Evolutionary conservation across 192 early-diverging fungal species (phyloP).

Genomic region (Backusella luteola): DNA sequence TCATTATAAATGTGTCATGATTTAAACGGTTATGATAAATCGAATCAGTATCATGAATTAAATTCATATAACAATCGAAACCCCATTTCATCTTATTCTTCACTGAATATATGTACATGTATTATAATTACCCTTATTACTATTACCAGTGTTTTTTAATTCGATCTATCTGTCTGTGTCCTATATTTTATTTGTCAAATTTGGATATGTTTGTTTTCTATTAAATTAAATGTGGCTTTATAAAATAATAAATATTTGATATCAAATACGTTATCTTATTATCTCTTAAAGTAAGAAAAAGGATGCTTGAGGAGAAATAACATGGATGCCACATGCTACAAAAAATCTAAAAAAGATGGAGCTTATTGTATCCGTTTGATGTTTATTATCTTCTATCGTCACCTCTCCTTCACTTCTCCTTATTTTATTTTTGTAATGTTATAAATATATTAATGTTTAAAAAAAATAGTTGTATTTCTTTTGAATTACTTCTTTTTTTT

Average conservation of each 20-base stretch:
- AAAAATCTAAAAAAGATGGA: background rate
- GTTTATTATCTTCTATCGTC: slow-evolving; percentile 1
- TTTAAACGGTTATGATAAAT: background rate
- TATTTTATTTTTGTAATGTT: slow-evolving; percentile 1
- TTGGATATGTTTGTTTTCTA: background rate
- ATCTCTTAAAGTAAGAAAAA: background rate
- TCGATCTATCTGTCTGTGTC: background rate
- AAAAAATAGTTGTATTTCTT: background rate
- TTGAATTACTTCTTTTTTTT: background rate
- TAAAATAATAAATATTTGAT: background rate
- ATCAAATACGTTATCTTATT: background rate
- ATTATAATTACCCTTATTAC: background rate
- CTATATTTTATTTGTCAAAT: background rate
- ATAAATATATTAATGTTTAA: background rate
- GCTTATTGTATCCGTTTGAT: background rate
- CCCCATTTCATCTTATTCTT: too few relatives aligned
- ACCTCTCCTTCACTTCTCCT: background rate
- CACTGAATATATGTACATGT: background rate
- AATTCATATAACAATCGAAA: background rate
- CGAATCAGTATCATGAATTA: background rate
- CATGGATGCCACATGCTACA: slow-evolving; percentile 1
- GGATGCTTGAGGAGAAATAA: background rate
- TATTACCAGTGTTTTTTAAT: background rate
- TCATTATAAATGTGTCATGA: background rate
- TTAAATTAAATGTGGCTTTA: background rate